These are phyloP conservation scores for Fusarium sp. DNA, from an alignment of 2,329 filamentous ascomycete species.

Conservation along the genomic window DNA sequence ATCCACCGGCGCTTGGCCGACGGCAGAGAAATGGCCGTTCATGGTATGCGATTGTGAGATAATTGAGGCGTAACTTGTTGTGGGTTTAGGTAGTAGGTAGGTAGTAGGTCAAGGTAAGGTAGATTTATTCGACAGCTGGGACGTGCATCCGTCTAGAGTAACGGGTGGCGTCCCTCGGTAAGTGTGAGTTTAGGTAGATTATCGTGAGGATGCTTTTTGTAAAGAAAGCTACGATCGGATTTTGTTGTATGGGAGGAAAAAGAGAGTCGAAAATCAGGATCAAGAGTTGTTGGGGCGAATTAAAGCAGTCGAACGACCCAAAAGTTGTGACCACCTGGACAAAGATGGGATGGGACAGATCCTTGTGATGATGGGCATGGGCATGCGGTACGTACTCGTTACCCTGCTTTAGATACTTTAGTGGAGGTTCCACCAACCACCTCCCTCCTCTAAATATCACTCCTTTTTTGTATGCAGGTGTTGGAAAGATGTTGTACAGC, in stretches of 20 bases:
- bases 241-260: constrained; percentile 1
- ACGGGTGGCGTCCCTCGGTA: constrained; percentile 33
- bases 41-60: constrained; percentile 57
- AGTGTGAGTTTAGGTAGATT: constrained; percentile 11
- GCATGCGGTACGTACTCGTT: constrained; percentile 35
- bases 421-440: constrained; percentile 29
- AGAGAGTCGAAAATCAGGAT: constrained; percentile 6
- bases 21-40: constrained; percentile 85
- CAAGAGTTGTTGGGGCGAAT: constrained; percentile 41
- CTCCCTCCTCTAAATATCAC: constrained; percentile 19
- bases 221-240: not conserved
- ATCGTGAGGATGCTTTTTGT: constrained; percentile 14
- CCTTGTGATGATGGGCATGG: constrained; percentile 38
- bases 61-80: constrained; percentile 15
- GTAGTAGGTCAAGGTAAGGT: constrained; percentile 7
- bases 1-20: constrained; percentile 73
- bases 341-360: constrained; percentile 37
- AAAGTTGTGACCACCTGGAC: constrained; percentile 47
- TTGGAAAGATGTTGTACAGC: not conserved
- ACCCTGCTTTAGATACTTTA: not conserved
- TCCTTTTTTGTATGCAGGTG: constrained; percentile 27
- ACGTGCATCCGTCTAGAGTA: constrained; percentile 38
- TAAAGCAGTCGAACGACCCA: constrained; percentile 40
- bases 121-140: constrained; percentile 29
- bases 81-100: constrained; percentile 3